phyloP scores from a whole-genome alignment of 2,329 filamentous ascomycete species.

The Neofusicoccum ribis region DNA sequence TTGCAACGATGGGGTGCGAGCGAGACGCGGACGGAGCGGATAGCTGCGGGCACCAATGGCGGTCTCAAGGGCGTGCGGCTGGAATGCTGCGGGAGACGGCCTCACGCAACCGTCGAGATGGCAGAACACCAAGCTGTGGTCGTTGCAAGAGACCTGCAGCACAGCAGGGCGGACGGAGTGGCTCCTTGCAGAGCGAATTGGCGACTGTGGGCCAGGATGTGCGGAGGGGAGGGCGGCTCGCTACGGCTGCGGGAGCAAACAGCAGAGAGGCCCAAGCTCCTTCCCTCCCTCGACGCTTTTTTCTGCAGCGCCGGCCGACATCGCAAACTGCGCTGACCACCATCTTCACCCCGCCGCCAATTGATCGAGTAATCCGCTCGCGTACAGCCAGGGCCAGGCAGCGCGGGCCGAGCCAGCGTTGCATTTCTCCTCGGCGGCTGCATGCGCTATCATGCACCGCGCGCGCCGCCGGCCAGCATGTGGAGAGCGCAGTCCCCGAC shows the following conservation, averaged over 20 bases:
- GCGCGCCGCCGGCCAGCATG: background rate
- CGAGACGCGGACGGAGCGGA: no score
- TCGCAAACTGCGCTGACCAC: constrained; percentile 1
- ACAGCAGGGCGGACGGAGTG: no score
- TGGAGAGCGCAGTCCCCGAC: background rate
- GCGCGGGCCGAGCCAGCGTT: background rate
- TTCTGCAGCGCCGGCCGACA: background rate
- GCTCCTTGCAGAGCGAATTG: no score
- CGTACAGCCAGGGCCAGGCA: background rate
- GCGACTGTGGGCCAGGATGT: background rate
- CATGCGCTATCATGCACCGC: constrained; percentile 2
- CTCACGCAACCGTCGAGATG: no score
- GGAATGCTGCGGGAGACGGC: no score
- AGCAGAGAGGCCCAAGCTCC: constrained; percentile 1
- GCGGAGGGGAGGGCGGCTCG: background rate
- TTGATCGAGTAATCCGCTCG: background rate
- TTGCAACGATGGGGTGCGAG: no score
- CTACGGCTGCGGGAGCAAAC: background rate
- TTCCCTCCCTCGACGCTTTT: background rate
- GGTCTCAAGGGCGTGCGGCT: no score
- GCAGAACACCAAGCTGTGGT: no score
- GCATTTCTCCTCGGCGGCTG: constrained; percentile 16
- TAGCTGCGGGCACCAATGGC: no score
- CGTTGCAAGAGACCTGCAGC: no score
- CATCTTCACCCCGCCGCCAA: background rate